These are phyloP conservation scores for Leccinum incarnatum DNA, from an alignment of 768 basidiomycete genomes.

Conservation along the genomic window DNA sequence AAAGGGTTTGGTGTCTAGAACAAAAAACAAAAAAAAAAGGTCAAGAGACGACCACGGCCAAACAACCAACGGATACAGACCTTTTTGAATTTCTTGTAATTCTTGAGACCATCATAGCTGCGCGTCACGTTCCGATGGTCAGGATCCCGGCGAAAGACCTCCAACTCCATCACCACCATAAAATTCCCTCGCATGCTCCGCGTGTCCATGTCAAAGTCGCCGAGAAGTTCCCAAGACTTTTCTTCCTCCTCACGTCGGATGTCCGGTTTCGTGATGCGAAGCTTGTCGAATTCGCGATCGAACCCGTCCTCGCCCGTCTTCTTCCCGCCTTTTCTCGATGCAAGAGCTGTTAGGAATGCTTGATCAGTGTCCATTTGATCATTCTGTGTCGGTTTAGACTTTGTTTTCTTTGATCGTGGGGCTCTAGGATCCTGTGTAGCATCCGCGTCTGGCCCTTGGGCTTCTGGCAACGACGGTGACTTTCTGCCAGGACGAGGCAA, in stretches of 20 bases:
- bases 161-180: slow-evolving; percentile 73
- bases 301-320: slow-evolving; percentile 61
- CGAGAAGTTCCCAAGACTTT: slow-evolving; percentile 57
- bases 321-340: slow-evolving; percentile 69
- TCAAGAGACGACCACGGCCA: slow-evolving; percentile 7
- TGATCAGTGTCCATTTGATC: slow-evolving; percentile 53
- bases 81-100: slow-evolving; percentile 81
- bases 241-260: slow-evolving; percentile 46
- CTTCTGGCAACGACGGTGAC: slow-evolving; percentile 1
- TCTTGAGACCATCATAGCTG: slow-evolving; percentile 42
- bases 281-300: slow-evolving; percentile 76
- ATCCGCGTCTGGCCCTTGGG: not conserved
- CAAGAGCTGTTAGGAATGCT: slow-evolving; percentile 69
- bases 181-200: slow-evolving; percentile 67
- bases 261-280: slow-evolving; percentile 68
- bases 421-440: slow-evolving; percentile 28
- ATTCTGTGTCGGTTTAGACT: slow-evolving; percentile 1
- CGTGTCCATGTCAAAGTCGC: slow-evolving; percentile 60
- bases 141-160: slow-evolving; percentile 41
- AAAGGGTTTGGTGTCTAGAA: slow-evolving; percentile 28
- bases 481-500: slow-evolving; percentile 1
- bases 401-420: slow-evolving; percentile 8
- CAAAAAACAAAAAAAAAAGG: not conserved
- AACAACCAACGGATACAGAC: slow-evolving; percentile 33
- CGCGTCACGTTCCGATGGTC: slow-evolving; percentile 35